Base-by-base conservation (phyloP, 1,139 yeast genomes). In the Torulaspora pretoriensis region DNA sequence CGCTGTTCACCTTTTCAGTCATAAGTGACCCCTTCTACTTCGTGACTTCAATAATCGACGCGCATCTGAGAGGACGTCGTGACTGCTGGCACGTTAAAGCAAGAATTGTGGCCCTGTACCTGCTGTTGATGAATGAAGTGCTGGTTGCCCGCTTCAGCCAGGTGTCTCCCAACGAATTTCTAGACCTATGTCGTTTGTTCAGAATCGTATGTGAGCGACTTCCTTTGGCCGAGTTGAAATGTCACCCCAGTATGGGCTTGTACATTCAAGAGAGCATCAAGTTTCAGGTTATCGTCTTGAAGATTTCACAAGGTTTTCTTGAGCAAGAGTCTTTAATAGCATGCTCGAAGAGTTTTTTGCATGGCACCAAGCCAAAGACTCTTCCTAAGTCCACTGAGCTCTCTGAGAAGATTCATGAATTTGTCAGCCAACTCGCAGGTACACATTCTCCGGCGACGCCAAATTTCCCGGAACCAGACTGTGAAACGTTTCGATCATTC, bases 231-330 rank as follows among this genome's bases (percentile, higher is more conserved):
- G 30, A 34, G 23, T 19, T 36, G 13, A 26, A 24, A 16, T 27
- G 19, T 6, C 28, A 38, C 25, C 16, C 36, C 12, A 19, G 40
- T 24, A 17, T 33, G 28, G 19, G 42, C 26, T 5, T 23, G 14
- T 44, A 43, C 37, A 26, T 35, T 10, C 26, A 38, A 34, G 51
- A 53, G 34, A 38, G 33, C 19, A 39, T 47, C 14, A 38, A 38
- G 4, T 47, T 50, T 24, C 51, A 48, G 23, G 32, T 39, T 6
- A 40, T 43, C 16, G 45, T 47, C 23, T 43, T 55, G 13, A 35
- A 36, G 17, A 46, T 49, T 8, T 40, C 55, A 5, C 42, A 47
- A 17, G 58, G 58, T 8, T 54, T 54, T 42, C 42, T 41, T 33
- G 56, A 53, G 36, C 30, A 47, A 13, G 29, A 31, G 2, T 16